phyloP scores from a whole-genome alignment of 148 eudicot genomes.

The Suaeda aralocaspica region DNA sequence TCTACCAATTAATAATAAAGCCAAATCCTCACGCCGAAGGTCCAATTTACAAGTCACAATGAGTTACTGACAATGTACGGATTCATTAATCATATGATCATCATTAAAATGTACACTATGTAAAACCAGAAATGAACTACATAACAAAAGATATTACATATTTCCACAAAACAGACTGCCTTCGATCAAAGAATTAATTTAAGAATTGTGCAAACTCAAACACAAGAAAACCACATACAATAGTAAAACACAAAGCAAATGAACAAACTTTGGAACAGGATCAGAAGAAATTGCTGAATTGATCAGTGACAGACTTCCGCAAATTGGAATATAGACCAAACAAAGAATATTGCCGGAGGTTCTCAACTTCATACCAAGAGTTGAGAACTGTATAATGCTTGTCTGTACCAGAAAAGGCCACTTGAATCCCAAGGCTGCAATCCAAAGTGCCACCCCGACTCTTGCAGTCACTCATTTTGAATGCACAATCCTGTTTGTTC shows the following conservation, averaged over 20 bases:
- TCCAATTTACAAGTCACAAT: conserved; percentile 10
- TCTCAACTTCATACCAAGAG: conserved; percentile 82
- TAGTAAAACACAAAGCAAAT: background rate
- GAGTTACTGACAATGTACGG: background rate
- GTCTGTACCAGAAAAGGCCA: conserved; percentile 91
- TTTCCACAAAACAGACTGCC: conserved; percentile 1
- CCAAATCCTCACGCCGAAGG: too few relatives aligned
- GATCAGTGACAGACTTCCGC: conserved; percentile 61
- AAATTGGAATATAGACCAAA: conserved; percentile 66
- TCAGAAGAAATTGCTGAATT: conserved; percentile 65
- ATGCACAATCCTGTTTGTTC: conserved; percentile 76
- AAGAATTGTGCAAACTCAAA: background rate
- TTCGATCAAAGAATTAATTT: background rate
- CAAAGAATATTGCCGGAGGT: conserved; percentile 76
- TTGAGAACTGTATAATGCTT: conserved; percentile 67
- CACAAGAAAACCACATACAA: background rate
- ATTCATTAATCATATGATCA: background rate
- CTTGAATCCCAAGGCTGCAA: conserved; percentile 82
- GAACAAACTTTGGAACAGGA: conserved; percentile 6
- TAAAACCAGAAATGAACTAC: background rate
- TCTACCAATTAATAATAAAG: too few relatives aligned
- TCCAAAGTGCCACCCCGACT: conserved; percentile 66
- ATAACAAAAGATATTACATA: conserved; percentile 17
- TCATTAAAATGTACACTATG: conserved; percentile 13
- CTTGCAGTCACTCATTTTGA: conserved; percentile 55